Evolutionary conservation across 164 flowering plant species (phyloP).

Genomic region (Vitis riparia): DNA sequence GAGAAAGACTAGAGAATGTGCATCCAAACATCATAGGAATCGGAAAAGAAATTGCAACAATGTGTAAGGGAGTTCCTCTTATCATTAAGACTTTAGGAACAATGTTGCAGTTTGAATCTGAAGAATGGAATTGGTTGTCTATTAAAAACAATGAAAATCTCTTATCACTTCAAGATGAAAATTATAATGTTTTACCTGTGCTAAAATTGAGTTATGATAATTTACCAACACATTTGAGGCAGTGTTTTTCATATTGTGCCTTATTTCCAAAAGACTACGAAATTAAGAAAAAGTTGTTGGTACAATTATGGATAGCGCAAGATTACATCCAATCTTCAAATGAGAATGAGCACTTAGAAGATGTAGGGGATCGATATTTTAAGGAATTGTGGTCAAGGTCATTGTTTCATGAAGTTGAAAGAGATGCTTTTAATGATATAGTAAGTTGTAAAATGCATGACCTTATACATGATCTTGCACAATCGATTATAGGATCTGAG

Average conservation of each 20-base stretch:
- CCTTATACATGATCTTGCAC: not conserved
- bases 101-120: not conserved
- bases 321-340: not conserved
- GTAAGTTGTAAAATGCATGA: too few species aligned
- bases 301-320: slow-evolving; percentile 4
- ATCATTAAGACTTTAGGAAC: too few species aligned
- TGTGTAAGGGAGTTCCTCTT: too few species aligned
- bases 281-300: not conserved
- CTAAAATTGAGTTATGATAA: not conserved
- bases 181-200: not conserved
- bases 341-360: not conserved
- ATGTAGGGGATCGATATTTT: not conserved
- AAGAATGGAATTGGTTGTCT: not conserved
- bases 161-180: not conserved
- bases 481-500: not conserved
- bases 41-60: too few species aligned
- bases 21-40: too few species aligned
- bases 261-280: not conserved
- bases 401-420: not conserved
- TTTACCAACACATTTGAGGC: not conserved
- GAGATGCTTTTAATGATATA: not conserved
- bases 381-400: not conserved
- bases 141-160: not conserved
- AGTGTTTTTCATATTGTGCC: not conserved
- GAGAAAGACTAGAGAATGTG: too few species aligned